Evolutionary conservation across 2,329 filamentous ascomycete species (phyloP).

Genomic region (Botrytis fragariae): DNA sequence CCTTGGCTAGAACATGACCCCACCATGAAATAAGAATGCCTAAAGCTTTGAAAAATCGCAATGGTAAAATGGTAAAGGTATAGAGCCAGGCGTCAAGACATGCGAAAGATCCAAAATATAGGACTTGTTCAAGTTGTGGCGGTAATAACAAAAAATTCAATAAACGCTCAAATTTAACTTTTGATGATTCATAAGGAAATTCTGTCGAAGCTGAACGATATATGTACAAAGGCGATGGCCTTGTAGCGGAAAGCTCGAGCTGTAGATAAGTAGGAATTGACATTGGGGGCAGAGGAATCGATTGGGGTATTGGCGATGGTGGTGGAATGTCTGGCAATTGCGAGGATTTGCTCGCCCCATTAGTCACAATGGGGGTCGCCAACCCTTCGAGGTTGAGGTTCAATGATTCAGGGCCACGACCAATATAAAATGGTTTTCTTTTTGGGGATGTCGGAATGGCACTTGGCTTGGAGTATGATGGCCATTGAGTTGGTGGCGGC

Average conservation of each 20-base stretch:
- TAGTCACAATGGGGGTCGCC: neutral
- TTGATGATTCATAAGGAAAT: constrained; percentile 84
- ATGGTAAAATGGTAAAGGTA: constrained; percentile 89
- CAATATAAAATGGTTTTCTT: constrained; percentile 29
- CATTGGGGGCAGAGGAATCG: constrained; percentile 64
- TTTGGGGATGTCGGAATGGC: constrained; percentile 33
- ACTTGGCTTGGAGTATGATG: constrained; percentile 29
- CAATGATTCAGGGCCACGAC: constrained; percentile 32
- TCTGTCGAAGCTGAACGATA: constrained; percentile 56
- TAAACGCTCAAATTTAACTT: constrained; percentile 86
- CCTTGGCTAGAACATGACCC: constrained; percentile 67
- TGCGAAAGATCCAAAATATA: constrained; percentile 84
- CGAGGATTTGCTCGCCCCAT: constrained; percentile 21
- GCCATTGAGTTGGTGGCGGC: constrained; percentile 25
- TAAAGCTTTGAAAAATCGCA: constrained; percentile 80
- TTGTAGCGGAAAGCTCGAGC: constrained; percentile 60
- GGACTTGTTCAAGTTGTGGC: constrained; percentile 74
- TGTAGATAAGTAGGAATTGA: constrained; percentile 64
- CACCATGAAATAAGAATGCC: constrained; percentile 77
- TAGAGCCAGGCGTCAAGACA: constrained; percentile 97
- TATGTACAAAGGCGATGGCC: constrained; percentile 65
- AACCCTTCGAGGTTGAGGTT: constrained; percentile 28
- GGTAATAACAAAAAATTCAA: constrained; percentile 85
- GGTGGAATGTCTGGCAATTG: constrained; percentile 22
- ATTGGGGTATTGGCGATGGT: constrained; percentile 45